These are phyloP conservation scores for Priceomyces castillae DNA, from an alignment of 805 yeast genomes.

Conservation along the genomic window DNA sequence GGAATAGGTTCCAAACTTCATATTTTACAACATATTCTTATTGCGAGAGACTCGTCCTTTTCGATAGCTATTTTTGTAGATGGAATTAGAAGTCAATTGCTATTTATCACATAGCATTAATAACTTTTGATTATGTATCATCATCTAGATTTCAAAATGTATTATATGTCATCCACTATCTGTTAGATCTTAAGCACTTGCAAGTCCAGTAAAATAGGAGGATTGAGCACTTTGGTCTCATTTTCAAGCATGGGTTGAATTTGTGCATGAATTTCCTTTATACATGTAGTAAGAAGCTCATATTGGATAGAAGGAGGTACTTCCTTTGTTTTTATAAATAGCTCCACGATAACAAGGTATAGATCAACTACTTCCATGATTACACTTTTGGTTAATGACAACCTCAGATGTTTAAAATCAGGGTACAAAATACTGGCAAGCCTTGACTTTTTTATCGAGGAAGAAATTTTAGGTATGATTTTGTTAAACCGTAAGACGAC, in stretches of 20 bases:
- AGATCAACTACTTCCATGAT: slow-evolving; percentile 11
- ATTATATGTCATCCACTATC: too few relatives aligned
- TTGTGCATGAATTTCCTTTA: slow-evolving; percentile 7
- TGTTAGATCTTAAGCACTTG: slow-evolving; percentile 9
- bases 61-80: too few relatives aligned
- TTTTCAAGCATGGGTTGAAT: slow-evolving; percentile 2
- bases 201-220: slow-evolving; percentile 9
- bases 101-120: too few relatives aligned
- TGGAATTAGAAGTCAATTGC: too few relatives aligned
- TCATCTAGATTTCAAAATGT: not conserved
- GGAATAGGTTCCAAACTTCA: too few relatives aligned
- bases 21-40: too few relatives aligned
- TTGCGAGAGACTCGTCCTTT: too few relatives aligned
- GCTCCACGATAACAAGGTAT: slow-evolving; percentile 13
- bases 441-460: not conserved
- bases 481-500: slow-evolving; percentile 1
- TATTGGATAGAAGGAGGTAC: slow-evolving; percentile 15
- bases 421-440: not conserved
- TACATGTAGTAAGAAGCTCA: slow-evolving; percentile 14
- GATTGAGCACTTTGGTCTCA: slow-evolving; percentile 6
- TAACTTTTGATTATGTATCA: too few relatives aligned
- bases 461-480: not conserved
- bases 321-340: slow-evolving; percentile 12
- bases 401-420: not conserved
- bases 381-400: not conserved